Conservation (phyloP, 805 yeast species). For the Saccharomyces paradoxus region DNA sequence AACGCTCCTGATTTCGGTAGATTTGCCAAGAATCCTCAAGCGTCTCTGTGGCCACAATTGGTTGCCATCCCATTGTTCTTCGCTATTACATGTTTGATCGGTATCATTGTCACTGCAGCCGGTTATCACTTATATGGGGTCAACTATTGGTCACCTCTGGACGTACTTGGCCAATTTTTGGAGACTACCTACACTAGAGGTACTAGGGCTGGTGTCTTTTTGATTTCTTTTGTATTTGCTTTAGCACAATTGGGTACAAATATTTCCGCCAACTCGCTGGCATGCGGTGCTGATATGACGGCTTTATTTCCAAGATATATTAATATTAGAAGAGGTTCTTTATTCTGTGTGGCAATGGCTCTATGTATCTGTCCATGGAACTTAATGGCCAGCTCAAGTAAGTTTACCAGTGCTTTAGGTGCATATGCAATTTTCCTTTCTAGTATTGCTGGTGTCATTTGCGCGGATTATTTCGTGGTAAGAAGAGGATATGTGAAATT, state of each 20-base stretch:
- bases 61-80: constrained; percentile 63
- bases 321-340: constrained; percentile 52
- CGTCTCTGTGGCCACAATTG: constrained; percentile 43
- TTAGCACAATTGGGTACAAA: constrained; percentile 73
- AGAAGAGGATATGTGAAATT: constrained; percentile 60
- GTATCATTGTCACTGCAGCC: constrained; percentile 73
- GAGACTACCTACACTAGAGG: constrained; percentile 35
- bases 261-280: constrained; percentile 55
- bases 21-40: constrained; percentile 46
- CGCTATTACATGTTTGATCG: constrained; percentile 68
- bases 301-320: constrained; percentile 50
- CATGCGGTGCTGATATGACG: constrained; percentile 53
- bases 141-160: constrained; percentile 42
- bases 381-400: constrained; percentile 51
- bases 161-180: constrained; percentile 46
- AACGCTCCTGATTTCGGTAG: constrained; percentile 82
- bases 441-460: constrained; percentile 66
- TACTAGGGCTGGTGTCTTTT: constrained; percentile 63
- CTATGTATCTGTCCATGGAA: constrained; percentile 75
- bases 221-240: constrained; percentile 55
- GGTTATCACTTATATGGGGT: constrained; percentile 35
- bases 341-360: constrained; percentile 62
- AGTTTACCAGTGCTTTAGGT: constrained; percentile 64
- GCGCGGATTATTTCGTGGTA: constrained; percentile 50
- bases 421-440: constrained; percentile 76